Evolutionary conservation across 2,329 filamentous ascomycete species (phyloP), one percentile per base, ranked within the genome.

Genomic region (Ceratocystis cubensis): DNA sequence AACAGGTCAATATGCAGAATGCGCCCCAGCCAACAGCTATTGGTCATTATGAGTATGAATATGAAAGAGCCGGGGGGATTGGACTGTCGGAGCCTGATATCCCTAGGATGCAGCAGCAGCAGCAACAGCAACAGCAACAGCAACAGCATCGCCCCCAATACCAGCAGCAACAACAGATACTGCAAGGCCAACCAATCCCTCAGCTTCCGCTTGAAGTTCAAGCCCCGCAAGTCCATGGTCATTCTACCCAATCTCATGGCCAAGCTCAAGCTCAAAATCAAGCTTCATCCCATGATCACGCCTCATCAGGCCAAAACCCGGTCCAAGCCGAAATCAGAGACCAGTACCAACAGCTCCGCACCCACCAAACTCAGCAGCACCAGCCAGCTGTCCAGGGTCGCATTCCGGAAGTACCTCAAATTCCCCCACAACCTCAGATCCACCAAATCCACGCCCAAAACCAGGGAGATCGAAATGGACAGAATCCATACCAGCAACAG

Each of bases 1-100:
- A 56, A 59, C 65, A 66, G 50, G 61, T 63, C 28, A 62, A 65
- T 50, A 62, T 56, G 57, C 56, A 65, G 13, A 65, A 15, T 22
- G 50, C 46, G 30, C 44, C 44, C 25, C 64, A 65, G 33, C 44
- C 56, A 7, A 48, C 41, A 20, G 44, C 56, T 41, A 33, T 22
- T 28, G n/a, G 28, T n/a, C 56, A 59, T 25, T 59, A 59, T 37
- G 56, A 59, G 5, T 59, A 37, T 37, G 37, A 63, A n/a, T 62
- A 48, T 25, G 61, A 64, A 41, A 50, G 48, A 57, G 59, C 33
- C 37, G 61, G 30, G 13, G 33, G 45, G 5, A 46, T 62, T 28
- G 63, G 66, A 6, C 45, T 30, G 4, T 37, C 28, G 20, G 63
- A 65, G n/a, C 65, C 28, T 17, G 65, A 44, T 5, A 25, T 64